Evolutionary conservation across 2,329 filamentous ascomycete genomes (phyloP).

Genomic region (Knufia petricola): DNA sequence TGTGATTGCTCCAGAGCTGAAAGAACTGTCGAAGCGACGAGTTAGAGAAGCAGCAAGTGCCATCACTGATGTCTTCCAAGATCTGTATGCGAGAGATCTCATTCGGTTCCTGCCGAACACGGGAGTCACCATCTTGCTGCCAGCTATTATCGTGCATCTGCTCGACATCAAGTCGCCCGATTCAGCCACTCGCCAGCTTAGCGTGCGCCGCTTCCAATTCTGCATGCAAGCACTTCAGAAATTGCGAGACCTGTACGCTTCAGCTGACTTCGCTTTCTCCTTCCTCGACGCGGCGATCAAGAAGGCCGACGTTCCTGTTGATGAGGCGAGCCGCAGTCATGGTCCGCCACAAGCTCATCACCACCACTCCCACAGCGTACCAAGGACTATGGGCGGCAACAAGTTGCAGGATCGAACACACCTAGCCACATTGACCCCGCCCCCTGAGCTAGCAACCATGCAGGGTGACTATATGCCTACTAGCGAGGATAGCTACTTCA

Average conservation of each 20-base stretch:
- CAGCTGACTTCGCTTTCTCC: slow-evolving; percentile 89
- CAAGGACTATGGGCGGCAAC: slow-evolving; percentile 8
- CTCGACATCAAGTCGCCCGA: slow-evolving; percentile 82
- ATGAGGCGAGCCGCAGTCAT: slow-evolving; percentile 5
- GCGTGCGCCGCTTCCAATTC: slow-evolving; percentile 72
- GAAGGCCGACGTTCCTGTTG: slow-evolving; percentile 65
- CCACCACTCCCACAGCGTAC: background rate
- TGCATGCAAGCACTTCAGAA: slow-evolving; percentile 89
- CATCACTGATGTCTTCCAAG: slow-evolving; percentile 74
- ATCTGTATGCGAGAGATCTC: slow-evolving; percentile 61
- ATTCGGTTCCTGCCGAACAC: slow-evolving; percentile 78
- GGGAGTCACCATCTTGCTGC: slow-evolving; percentile 80
- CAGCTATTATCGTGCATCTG: slow-evolving; percentile 87
- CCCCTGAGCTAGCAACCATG: slow-evolving; percentile 15
- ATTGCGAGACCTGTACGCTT: slow-evolving; percentile 79
- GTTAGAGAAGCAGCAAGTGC: slow-evolving; percentile 75
- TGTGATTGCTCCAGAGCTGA: slow-evolving; percentile 54
- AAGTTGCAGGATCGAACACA: background rate
- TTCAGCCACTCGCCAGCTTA: slow-evolving; percentile 59
- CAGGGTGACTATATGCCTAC: background rate
- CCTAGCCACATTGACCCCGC: slow-evolving; percentile 19
- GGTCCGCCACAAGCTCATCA: background rate
- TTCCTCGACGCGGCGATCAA: slow-evolving; percentile 88
- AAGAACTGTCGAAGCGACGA: slow-evolving; percentile 72
- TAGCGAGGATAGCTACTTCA: slow-evolving; percentile 12